A percentile compares a stretch with the other conserved stretches of the same genome.
These are phyloP conservation scores for Auxenochlorella protothecoides DNA, from an alignment of 139 green algal species.

Conservation along the genomic window DNA sequence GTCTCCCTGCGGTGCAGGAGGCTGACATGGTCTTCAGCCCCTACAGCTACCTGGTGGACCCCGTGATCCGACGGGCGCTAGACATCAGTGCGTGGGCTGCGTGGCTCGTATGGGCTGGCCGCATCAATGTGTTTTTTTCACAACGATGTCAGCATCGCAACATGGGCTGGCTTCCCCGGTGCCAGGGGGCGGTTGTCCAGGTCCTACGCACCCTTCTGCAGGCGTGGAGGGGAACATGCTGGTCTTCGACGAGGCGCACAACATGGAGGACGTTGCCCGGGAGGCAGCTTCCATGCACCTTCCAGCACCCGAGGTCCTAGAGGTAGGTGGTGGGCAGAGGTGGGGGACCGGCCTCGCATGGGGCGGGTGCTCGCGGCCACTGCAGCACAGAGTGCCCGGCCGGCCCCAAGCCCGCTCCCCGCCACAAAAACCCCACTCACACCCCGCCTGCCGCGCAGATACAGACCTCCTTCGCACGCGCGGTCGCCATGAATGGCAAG, in stretches of 20 bases:
- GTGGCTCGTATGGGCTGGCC: too few species aligned
- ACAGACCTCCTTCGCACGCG: conserved; percentile 7
- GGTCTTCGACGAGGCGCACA: conserved; percentile 96
- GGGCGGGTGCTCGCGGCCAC: neutral
- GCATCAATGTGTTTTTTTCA: too few species aligned
- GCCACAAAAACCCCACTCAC: neutral
- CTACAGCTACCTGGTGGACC: conserved; percentile 80
- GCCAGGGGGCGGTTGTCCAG: too few species aligned
- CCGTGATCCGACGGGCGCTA: conserved; percentile 59
- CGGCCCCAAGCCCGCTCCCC: neutral
- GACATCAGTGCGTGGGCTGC: conserved; percentile 25
- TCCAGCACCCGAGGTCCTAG: too few species aligned
- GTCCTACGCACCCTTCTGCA: neutral
- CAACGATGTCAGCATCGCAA: too few species aligned
- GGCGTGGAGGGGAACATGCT: conserved; percentile 58
- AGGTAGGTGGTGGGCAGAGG: too few species aligned
- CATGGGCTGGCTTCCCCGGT: too few species aligned
- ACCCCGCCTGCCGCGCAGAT: conserved; percentile 5
- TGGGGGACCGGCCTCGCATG: too few species aligned
- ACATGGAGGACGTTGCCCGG: conserved; percentile 82
- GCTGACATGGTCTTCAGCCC: conserved; percentile 92
- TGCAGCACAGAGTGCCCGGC: neutral
- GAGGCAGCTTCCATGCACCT: conserved; percentile 33
- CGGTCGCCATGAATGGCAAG: conserved; percentile 16
- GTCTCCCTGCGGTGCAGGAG: conserved; percentile 6